A percentile compares a stretch with the other conserved stretches of the same genome.
phyloP scores from a whole-genome alignment of 352 stramenopile species.

The Phytophthora cactorum region DNA sequence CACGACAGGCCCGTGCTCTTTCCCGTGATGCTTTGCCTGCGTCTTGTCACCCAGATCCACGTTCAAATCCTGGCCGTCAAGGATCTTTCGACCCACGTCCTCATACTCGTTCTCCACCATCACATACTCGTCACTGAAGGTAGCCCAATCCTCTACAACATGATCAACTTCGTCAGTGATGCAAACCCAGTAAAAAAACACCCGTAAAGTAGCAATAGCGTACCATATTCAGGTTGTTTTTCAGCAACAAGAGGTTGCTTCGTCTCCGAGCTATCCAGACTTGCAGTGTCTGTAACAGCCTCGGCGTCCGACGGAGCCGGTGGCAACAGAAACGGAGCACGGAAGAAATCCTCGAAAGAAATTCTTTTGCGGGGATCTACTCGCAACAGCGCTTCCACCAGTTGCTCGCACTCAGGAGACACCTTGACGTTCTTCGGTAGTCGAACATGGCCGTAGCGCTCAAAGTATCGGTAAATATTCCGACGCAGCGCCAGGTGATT shows the following conservation, averaged over 20 bases:
- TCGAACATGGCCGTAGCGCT: conserved; percentile 56
- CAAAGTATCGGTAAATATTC: conserved; percentile 84
- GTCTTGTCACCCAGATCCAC: conserved; percentile 49
- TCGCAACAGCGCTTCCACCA: conserved; percentile 66
- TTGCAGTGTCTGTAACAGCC: conserved; percentile 17
- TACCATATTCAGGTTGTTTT: conserved; percentile 71
- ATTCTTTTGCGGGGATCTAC: conserved; percentile 71
- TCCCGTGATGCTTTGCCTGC: conserved; percentile 29
- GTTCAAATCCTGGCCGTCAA: conserved; percentile 62
- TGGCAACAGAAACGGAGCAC: conserved; percentile 67
- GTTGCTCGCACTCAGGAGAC: conserved; percentile 65
- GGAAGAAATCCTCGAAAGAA: conserved; percentile 85
- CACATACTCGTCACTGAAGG: conserved; percentile 82
- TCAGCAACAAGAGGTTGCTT: conserved; percentile 78
- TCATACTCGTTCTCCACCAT: conserved; percentile 87
- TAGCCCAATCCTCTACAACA: conserved; percentile 65
- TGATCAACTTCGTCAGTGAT: conserved; percentile 1
- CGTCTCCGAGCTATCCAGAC: conserved; percentile 52
- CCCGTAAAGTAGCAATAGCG: background rate
- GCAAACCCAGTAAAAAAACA: background rate
- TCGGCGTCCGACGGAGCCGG: conserved; percentile 46
- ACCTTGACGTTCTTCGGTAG: conserved; percentile 60
- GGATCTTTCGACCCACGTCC: conserved; percentile 72
- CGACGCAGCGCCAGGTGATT: conserved; percentile 79
- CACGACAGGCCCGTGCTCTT: conserved; percentile 15